phyloP scores from a whole-genome alignment of 2,329 filamentous ascomycete genomes.

The Apiospora aurea region DNA sequence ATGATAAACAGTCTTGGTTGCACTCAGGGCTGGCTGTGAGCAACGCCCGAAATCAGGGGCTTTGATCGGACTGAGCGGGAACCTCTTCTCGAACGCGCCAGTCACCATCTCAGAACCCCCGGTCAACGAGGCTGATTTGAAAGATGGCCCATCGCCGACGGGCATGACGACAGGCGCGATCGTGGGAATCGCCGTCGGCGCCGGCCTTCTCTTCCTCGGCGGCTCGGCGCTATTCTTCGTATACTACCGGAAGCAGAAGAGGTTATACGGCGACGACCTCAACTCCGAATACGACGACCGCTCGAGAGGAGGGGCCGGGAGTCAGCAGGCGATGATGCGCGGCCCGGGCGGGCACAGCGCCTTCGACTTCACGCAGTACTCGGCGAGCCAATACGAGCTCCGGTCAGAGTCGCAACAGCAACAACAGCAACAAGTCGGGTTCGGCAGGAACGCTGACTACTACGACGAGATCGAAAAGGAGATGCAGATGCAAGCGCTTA shows the following conservation, averaged over 20 bases:
- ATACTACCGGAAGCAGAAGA: constrained; percentile 54
- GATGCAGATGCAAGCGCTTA: constrained; percentile 25
- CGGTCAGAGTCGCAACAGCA: constrained; percentile 32
- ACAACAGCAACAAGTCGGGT: constrained; percentile 17
- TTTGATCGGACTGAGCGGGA: constrained; percentile 49
- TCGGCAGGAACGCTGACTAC: constrained; percentile 47
- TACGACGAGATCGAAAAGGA: constrained; percentile 48
- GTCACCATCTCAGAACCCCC: constrained; percentile 50
- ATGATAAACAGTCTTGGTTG: constrained; percentile 50
- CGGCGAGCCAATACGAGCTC: constrained; percentile 39
- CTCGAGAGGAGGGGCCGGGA: constrained; percentile 29
- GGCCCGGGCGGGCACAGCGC: constrained; percentile 22
- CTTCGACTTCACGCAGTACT: constrained; percentile 11
- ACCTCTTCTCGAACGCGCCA: constrained; percentile 47
- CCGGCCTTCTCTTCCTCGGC: constrained; percentile 50
- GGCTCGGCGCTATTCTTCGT: constrained; percentile 53
- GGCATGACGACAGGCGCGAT: constrained; percentile 57
- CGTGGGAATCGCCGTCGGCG: constrained; percentile 59
- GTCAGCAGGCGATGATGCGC: constrained; percentile 32
- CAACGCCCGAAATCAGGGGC: constrained; percentile 50
- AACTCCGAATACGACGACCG: constrained; percentile 29
- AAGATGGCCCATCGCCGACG: constrained; percentile 32
- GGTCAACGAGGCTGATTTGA: constrained; percentile 31
- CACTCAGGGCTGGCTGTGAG: constrained; percentile 55
- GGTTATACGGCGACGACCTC: background rate